Conservation (phyloP, 176 grass and related monocot genomes). For the Avena eriantha region DNA sequence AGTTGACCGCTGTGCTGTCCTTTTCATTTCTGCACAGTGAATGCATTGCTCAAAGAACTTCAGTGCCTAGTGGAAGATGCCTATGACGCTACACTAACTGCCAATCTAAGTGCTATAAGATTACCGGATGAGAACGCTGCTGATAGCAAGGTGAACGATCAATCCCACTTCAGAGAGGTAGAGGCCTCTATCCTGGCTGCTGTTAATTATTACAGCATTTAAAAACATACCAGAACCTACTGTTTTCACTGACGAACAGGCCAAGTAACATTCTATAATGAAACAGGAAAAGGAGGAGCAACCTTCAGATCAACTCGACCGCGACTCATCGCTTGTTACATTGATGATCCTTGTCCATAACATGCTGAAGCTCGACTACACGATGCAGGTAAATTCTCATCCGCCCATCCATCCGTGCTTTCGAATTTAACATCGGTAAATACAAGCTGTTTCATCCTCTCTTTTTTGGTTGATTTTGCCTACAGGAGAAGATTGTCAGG, state of each 20-base stretch:
- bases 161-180: conserved; percentile 30
- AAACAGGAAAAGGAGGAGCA: conserved; percentile 41
- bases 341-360: conserved; percentile 51
- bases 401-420: conserved; percentile 3
- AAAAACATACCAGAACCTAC: background rate
- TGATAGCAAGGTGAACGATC: background rate
- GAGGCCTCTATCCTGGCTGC: background rate
- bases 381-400: background rate
- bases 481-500: conserved; percentile 68
- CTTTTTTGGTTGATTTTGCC: background rate
- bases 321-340: conserved; percentile 30
- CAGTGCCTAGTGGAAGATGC: conserved; percentile 51
- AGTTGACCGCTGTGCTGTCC: background rate
- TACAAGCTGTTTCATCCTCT: background rate
- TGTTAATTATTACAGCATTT: background rate
- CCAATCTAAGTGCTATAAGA: conserved; percentile 35
- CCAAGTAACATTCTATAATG: background rate
- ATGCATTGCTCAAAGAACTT: conserved; percentile 58
- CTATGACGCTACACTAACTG: conserved; percentile 31
- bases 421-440: background rate
- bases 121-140: background rate
- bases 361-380: conserved; percentile 79
- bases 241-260: background rate
- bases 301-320: conserved; percentile 41
- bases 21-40: conserved; percentile 46